Percentiles rank a stretch among this genome's conserved stretches.
These are phyloP conservation scores for Salix arbutifolia DNA, from an alignment of 345 rosid species.

Conservation along the genomic window DNA sequence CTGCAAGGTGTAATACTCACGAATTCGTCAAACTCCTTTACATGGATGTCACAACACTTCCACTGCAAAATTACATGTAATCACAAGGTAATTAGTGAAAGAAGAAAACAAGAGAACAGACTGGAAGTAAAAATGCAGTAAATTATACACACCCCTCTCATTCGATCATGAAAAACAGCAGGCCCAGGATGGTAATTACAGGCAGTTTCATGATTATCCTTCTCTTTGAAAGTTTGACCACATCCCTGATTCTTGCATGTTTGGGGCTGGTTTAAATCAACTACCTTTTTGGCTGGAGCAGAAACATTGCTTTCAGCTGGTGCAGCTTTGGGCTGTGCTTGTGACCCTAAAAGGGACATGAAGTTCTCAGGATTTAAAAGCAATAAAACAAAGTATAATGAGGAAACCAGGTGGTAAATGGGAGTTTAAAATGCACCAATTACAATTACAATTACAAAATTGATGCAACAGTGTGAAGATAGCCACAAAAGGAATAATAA, in stretches of 20 bases:
- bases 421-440: too few relatives aligned
- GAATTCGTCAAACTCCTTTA: constrained; percentile 94
- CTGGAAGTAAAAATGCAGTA: not conserved
- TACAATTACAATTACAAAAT: not conserved
- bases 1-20: constrained; percentile 81
- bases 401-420: not conserved
- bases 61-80: constrained; percentile 48
- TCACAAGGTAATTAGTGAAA: not conserved
- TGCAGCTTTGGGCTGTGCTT: constrained; percentile 32
- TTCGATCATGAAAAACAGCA: constrained; percentile 81
- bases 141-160: constrained; percentile 53
- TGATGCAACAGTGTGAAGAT: not conserved
- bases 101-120: not conserved
- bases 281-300: constrained; percentile 40
- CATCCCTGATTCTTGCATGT: constrained; percentile 83
- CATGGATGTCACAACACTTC: constrained; percentile 89
- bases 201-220: constrained; percentile 73
- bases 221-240: constrained; percentile 77
- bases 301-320: constrained; percentile 32
- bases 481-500: not conserved
- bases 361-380: constrained; percentile 9
- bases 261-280: constrained; percentile 71
- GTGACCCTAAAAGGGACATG: constrained; percentile 50
- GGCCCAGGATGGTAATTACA: constrained; percentile 96
- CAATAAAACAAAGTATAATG: not conserved